Evolutionary conservation across 768 basidiomycete genomes (phyloP), one percentile per base, ranked within the genome.

Genomic region (Mycena sanguinolenta): DNA sequence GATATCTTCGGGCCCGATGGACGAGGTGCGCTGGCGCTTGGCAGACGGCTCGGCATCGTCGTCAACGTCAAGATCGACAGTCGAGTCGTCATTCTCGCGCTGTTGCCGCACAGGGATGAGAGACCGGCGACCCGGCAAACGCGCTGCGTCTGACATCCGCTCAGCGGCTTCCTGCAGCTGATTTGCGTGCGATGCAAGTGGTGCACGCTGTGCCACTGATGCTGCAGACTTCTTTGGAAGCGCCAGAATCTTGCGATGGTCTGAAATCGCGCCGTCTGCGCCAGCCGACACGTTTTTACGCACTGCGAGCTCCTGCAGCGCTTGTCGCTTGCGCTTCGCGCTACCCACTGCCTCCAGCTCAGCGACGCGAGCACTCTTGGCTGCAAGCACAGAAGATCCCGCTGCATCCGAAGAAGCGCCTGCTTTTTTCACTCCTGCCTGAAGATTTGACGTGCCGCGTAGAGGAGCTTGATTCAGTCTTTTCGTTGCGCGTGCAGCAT

Each of bases 1-100:
- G n/a, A 81, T 79, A 13, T 80, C 80, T 23, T 84, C 80, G 1
- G 79, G 68, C 27, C 69, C 78, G 30, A 73, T 75, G 21, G 86
- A 85, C 44, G 72, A 73, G 4, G 69, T 73, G 4, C 69, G 68
- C 53, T 59, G 68, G 39, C 72, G 72, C 25, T 73, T 73, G 3
- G 65, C 39, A 1, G 27, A 28, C 9, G 69, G 72, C 34, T 64
- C 71, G 21, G 19, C 21, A 5, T 58, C 71, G 17, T 69, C 72
- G 39, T n/a, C n/a, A n/a, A 14, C 39, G 39, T 7, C 13, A 14
- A 3, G 13, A 17, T 39, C 39, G 39, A 39, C 3, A 10, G 21
- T 21, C 19, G 44, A n/a, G n/a, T n/a, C 52, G 16, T 49, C 49
- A 28, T 62, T 54, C 32, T 64, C 58, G 13, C 65, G 70, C 54